These are phyloP conservation scores for Stellera chamaejasme DNA, from an alignment of 345 rosid genomes.

Conservation along the genomic window DNA sequence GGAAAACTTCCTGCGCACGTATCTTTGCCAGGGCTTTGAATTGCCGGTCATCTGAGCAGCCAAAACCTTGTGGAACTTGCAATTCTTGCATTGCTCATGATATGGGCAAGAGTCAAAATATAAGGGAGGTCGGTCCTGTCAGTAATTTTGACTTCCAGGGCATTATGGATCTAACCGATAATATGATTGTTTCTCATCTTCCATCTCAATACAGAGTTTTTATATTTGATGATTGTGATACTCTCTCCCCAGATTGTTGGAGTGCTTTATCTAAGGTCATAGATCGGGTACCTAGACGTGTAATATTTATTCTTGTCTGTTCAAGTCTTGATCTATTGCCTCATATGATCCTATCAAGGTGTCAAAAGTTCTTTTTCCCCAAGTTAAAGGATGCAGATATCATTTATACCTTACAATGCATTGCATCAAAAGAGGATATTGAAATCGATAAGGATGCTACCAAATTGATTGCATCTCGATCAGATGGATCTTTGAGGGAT, in stretches of 20 bases:
- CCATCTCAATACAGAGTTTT: constrained; percentile 56
- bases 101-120: constrained; percentile 60
- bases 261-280: constrained; percentile 69
- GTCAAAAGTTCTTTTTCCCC: constrained; percentile 94
- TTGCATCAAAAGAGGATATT: constrained; percentile 63
- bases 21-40: constrained; percentile 86
- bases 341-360: constrained; percentile 83
- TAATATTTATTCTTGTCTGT: constrained; percentile 76
- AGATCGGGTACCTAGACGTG: constrained; percentile 69
- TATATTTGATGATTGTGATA: constrained; percentile 82
- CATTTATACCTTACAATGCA: constrained; percentile 60
- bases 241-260: constrained; percentile 78
- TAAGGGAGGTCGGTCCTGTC: constrained; percentile 79
- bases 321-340: constrained; percentile 89
- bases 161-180: constrained; percentile 66
- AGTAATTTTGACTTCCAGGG: constrained; percentile 64
- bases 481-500: constrained; percentile 97
- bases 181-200: constrained; percentile 39
- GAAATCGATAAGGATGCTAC: constrained; percentile 74
- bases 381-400: constrained; percentile 91
- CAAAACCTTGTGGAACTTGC: constrained; percentile 80
- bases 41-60: constrained; percentile 65
- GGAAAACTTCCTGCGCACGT: constrained; percentile 92
- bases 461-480: constrained; percentile 88
- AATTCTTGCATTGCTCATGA: constrained; percentile 65